Evolutionary conservation across 257 asterid species (phyloP), one percentile per base, ranked within the genome.

Genomic region (Capsicum rhomboideum): DNA sequence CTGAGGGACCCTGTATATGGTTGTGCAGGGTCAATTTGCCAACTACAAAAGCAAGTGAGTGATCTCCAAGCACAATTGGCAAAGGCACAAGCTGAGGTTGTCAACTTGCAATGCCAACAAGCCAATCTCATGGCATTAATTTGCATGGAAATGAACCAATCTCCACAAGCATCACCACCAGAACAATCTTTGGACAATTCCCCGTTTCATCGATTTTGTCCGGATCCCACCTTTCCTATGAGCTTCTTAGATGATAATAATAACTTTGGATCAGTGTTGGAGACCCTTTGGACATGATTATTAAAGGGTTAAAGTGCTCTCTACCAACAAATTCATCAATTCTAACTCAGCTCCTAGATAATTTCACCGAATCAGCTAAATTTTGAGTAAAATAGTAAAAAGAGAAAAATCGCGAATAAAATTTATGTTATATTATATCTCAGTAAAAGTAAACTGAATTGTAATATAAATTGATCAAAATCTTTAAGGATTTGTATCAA

Each of bases 1-100:
- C 84, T 91, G 4, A 87, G 98, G 11, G 98, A 94, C 55, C 98
- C 97, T 0, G 97, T 94, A 42, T 94, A 94, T 64, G 97, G 98
- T 1, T 89, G 98, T 74, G 96, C 98, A 1, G 97, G 98, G 4
- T 90, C 96, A 8, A 91, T 94, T 40, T 91, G 91, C 85, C 97
- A 94, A 55, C 94, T 94, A 37, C 98, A 92, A 54, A 90, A 89
- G 72, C 98, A 93, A 87, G 91, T 94, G 2, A 86, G 23, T 84
- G 94, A 91, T 26, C 96, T 94, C 49, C 97, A 94, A 82, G 90
- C 90, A 63, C 98, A 94, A 23, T 84, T 94, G 13, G 98, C 98
- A 0, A 88, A 88, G 53, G 88, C 98, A 31, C 93, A 92, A 78
- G 98, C 97, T 8, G 90, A 94, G 83, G 50, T 93, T 53, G 82